Evolutionary conservation across 768 basidiomycete species (phyloP).

Genomic region (Russula olivacea): DNA sequence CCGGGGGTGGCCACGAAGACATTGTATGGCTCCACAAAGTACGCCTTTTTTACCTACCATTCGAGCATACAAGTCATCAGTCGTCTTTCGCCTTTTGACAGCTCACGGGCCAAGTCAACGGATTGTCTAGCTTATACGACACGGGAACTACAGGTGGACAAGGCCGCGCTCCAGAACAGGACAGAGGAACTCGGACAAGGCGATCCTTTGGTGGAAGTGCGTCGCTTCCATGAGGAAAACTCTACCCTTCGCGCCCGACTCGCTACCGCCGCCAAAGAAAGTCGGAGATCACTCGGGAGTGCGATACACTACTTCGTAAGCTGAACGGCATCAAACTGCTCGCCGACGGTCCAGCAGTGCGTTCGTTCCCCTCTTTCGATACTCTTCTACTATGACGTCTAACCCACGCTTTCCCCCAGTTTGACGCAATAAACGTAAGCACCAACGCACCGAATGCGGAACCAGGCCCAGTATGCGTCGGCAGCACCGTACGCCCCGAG

Average conservation of each 20-base stretch:
- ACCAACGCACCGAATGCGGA: background rate
- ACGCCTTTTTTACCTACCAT: background rate
- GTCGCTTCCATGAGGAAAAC: too few species aligned
- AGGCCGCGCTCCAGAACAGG: too few species aligned
- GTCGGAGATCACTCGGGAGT: conserved; percentile 7
- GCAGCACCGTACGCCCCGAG: too few species aligned
- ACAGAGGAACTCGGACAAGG: too few species aligned
- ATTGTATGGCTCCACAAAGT: conserved; percentile 14
- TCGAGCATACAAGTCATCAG: background rate
- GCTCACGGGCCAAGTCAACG: conserved; percentile 8
- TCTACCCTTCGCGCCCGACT: too few species aligned
- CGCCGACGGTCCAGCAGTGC: conserved; percentile 1
- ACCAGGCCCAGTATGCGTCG: background rate
- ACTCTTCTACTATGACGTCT: background rate
- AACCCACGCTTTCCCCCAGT: background rate
- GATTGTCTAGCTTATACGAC: conserved; percentile 7
- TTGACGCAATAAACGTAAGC: background rate
- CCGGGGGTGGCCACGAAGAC: conserved; percentile 8
- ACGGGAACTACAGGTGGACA: too few species aligned
- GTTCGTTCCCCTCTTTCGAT: background rate
- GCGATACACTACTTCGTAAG: conserved; percentile 15
- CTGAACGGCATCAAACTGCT: conserved; percentile 16
- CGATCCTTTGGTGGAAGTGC: too few species aligned
- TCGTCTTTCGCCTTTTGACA: background rate
- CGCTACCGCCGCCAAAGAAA: too few species aligned